Evolutionary conservation across 768 basidiomycete species (phyloP), one percentile per base, ranked within the genome.

Genomic region (Baorangia bicolor): DNA sequence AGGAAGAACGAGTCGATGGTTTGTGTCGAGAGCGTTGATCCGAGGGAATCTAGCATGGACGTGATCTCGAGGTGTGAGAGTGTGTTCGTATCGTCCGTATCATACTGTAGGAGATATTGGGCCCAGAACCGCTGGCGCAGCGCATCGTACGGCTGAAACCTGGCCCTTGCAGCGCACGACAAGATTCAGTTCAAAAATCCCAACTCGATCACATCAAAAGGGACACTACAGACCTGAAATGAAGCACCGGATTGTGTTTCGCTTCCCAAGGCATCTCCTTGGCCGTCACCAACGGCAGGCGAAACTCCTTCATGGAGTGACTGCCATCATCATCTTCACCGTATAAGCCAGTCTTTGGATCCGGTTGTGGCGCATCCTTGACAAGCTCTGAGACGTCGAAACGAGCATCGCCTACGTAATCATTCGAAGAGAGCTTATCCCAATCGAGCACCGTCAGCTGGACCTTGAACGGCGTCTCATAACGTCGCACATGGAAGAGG

Each of bases 11-110:
- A 80, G 61, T 88, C 80, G 55, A 97, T 76, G 2, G 96, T 98
- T 41, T 84, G 76, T 0, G 72, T 73, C 8, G 89, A 90, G 46
- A 98, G 82, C 0, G 96, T 98, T 4, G 94, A 97, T 5, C 94
- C 94, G 35, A 99, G 86, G 2, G 95, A 96, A 74, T 98, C 96
- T 40, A 99, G 87, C 91, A 98, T 94, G 12, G 91, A 91, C 0
- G 89, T 91, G 31, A 97, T 78, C 71, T 98, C 97, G 52, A 95
- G 75, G 58, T 87, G 86, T 0, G 92, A 94, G 38, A 95, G 73
- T 1, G 80, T 69, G 21, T 75, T 75, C 0, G 86, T 89, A 57
- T 94, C 91, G 70, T 95, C 94, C 0, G 86, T 81, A 62, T 97
- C 95, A 72, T 98, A 98, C 61, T 95, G 90, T 48, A 82, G 82